A percentile compares a stretch with the other conserved stretches of the same genome.
Evolutionary conservation across 2,329 filamentous ascomycete genomes (phyloP).

Genomic region (Trichoderma afroharzianum): DNA sequence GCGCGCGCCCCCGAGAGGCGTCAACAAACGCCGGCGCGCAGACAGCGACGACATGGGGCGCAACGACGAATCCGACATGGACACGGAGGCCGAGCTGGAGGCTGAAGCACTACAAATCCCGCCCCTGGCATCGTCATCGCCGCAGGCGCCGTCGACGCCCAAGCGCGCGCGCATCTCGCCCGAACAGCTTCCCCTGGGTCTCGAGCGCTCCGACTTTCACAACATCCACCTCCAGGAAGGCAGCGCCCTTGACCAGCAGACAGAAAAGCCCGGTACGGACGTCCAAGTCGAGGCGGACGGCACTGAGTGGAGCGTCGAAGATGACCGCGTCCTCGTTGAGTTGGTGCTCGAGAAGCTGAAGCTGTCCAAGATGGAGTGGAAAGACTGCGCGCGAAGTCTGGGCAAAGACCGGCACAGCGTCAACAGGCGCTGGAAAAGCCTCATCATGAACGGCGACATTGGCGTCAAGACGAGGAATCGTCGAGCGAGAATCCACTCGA

Average conservation of each 20-base stretch:
- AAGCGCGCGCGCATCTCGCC: conserved; percentile 60
- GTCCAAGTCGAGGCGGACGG: conserved; percentile 44
- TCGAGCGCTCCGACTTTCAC: conserved; percentile 58
- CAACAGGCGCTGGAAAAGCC: conserved; percentile 59
- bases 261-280: conserved; percentile 31
- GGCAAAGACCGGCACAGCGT: conserved; percentile 58
- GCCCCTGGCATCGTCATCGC: background rate
- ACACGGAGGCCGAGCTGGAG: conserved; percentile 30
- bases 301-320: conserved; percentile 57
- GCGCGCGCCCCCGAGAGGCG: conserved; percentile 44
- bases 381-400: conserved; percentile 61
- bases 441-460: conserved; percentile 57
- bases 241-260: conserved; percentile 27
- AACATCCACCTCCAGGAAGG: conserved; percentile 38
- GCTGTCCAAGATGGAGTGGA: conserved; percentile 62
- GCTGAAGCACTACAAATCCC: conserved; percentile 10
- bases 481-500: conserved; percentile 48
- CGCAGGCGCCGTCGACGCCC: conserved; percentile 48
- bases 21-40: conserved; percentile 52
- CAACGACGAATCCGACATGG: conserved; percentile 31
- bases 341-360: conserved; percentile 64
- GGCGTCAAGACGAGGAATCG: conserved; percentile 50
- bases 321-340: conserved; percentile 64
- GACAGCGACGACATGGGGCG: conserved; percentile 45
- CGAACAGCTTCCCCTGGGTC: conserved; percentile 56